Base-by-base conservation (phyloP, 2,329 filamentous ascomycete genomes). In the Dothideomycetes sp. region DNA sequence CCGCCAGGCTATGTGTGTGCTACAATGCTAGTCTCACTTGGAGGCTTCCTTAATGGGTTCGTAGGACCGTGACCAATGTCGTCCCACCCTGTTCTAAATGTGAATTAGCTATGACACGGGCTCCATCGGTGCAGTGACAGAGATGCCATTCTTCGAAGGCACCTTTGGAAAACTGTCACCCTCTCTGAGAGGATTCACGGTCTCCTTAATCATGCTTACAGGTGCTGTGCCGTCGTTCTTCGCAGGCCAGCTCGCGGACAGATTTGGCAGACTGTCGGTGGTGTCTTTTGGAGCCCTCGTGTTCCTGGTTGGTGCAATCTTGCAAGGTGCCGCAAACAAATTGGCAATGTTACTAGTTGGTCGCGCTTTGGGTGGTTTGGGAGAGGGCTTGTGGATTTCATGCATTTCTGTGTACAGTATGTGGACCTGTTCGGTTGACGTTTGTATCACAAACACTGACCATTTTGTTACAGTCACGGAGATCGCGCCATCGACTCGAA, bases 391-490 rank as follows among this genome's bases (percentile, higher is more conserved):
- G 1, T 78, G 68, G 47, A 49, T 80, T 4, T 67, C 68, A n/a
- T 74, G 64, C n/a, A 53, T 73, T 17, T 61, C 65, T 8, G 73
- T 78, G 50, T 68, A n/a, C n/a, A n/a, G n/a, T n/a, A 51, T 42
- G 58, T 49, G 18, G 8, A 3, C 9, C n/a, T n/a, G n/a, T n/a
- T n/a, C n/a, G n/a, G n/a, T n/a, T n/a, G n/a, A n/a, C n/a, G n/a
- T n/a, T n/a, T n/a, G n/a, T n/a, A n/a, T n/a, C n/a, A n/a, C n/a
- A n/a, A n/a, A n/a, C n/a, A n/a, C n/a, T n/a, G n/a, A n/a, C n/a
- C n/a, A n/a, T n/a, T n/a, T n/a, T 54, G 52, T 3, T 75, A 79
- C 45, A 72, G n/a, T 79, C 18, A 72, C 70, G 41, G 77, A 81
- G 52, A 75, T 80, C 12, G 74, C 1, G 65, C 69, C 9, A 50